Base-by-base conservation (phyloP, 176 grass and related monocot genomes). In the Bothriochloa decipiens region DNA sequence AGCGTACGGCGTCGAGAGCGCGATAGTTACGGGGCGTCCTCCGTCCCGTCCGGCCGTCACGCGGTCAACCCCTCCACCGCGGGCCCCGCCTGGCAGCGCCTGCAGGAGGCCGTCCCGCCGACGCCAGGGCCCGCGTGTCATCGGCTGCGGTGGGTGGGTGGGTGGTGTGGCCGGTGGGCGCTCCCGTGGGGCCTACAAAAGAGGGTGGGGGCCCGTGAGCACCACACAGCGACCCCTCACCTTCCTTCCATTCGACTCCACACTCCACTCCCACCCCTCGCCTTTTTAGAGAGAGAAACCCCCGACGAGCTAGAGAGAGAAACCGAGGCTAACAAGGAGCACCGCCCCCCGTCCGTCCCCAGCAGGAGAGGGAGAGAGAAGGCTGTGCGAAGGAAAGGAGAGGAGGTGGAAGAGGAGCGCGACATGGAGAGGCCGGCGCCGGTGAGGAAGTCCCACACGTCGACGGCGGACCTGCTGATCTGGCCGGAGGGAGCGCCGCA, bases 381-480 rank as follows among this genome's bases (percentile, higher is more conserved):
- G 17, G 10, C 17, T 22, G 35, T 20, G 20, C 2, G 27, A 25
- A 27, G 22, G 65, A n/a, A 47, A 45, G 36, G 35, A 33, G 23
- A 40, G 10, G n/a, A 20, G 1, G 7, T 1, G 8, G 11, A n/a
- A 3, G 14, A 26, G 20, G 1, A 0, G 29, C 18, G 60, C 47
- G 74, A 33, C 57, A 98, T 98, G 95, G 92, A 98, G 91, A 95
- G 87, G 68, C 92, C 84, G 76, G 88, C 93, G 78, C 95, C 92
- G 84, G 91, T 94, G 84, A 94, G 95, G 86, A 97, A 95, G 87
- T 94, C 92, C 17, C 95, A 92, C 95, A 89, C 86, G 81, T 80
- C 68, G 52, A 97, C 95, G 79, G 90, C 95, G 45, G 95, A 95
- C 91, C 92, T 97, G 90, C 86, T 97, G 79, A 91, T 91, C 11